phyloP scores from a whole-genome alignment of 2,329 filamentous ascomycete species.

The Fusarium nematophilum region DNA sequence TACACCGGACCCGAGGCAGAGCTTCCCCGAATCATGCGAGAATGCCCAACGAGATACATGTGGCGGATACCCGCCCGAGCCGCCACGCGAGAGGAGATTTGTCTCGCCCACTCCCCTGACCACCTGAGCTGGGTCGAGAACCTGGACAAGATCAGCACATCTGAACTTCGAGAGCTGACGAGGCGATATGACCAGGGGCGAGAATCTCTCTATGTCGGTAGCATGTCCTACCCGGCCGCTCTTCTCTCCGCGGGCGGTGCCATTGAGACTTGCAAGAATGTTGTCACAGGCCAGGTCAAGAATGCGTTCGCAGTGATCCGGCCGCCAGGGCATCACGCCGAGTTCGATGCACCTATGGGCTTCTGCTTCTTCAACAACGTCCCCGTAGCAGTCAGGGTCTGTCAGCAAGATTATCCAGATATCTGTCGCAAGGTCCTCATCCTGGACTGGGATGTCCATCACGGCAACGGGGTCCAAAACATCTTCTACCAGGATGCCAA shows the following conservation, averaged over 20 bases:
- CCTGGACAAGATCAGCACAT: constrained; percentile 64
- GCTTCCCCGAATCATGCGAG: constrained; percentile 62
- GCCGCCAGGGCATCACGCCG: constrained; percentile 94
- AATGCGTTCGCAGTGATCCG: constrained; percentile 97
- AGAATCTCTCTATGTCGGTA: constrained; percentile 86
- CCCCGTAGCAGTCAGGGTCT: constrained; percentile 88
- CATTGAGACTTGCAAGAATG: constrained; percentile 95
- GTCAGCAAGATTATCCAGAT: constrained; percentile 83
- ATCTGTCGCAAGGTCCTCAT: constrained; percentile 90
- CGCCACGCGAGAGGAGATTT: constrained; percentile 84
- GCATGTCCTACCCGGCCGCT: constrained; percentile 82
- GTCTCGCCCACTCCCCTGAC: constrained; percentile 78
- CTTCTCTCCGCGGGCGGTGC: constrained; percentile 89
- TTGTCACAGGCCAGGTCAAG: constrained; percentile 84
- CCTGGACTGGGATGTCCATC: constrained; percentile 87
- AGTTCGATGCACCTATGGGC: constrained; percentile 85
- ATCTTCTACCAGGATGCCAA: constrained; percentile 97
- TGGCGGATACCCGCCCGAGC: constrained; percentile 82
- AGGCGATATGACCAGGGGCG: constrained; percentile 69
- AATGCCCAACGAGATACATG: constrained; percentile 71
- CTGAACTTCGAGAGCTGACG: constrained; percentile 76
- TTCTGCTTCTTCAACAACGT: constrained; percentile 99
- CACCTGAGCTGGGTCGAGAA: constrained; percentile 83
- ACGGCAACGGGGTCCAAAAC: constrained; percentile 94
- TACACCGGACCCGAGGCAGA: constrained; percentile 69